These are phyloP conservation scores for Suaeda aralocaspica DNA, from an alignment of 148 eudicot species.

Conservation along the genomic window DNA sequence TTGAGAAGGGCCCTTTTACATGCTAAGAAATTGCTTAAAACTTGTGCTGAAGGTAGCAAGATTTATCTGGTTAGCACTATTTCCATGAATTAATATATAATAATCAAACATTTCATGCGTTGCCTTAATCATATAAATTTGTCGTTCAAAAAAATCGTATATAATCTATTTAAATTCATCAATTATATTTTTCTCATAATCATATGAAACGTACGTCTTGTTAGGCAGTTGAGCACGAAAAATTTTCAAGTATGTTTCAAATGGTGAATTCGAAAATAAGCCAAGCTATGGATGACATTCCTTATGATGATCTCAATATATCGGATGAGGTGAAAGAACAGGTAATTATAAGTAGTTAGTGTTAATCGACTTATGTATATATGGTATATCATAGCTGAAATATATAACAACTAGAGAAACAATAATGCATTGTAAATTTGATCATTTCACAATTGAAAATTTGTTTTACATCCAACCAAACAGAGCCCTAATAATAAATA, in stretches of 20 bases:
- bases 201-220: neutral
- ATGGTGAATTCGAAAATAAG: constrained; percentile 49
- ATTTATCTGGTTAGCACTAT: constrained; percentile 56
- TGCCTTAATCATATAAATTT: too few relatives aligned
- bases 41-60: constrained; percentile 69
- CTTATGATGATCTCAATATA: constrained; percentile 57
- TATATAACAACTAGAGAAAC: too few relatives aligned
- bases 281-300: constrained; percentile 57
- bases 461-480: too few relatives aligned
- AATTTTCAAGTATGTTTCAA: constrained; percentile 44
- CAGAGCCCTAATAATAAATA: too few relatives aligned
- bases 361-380: too few relatives aligned
- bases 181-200: neutral
- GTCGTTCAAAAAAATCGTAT: too few relatives aligned
- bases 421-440: too few relatives aligned
- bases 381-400: too few relatives aligned
- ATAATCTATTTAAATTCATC: neutral
- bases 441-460: too few relatives aligned
- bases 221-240: constrained; percentile 75
- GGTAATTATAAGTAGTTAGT: constrained; percentile 26
- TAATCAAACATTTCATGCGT: neutral
- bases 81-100: neutral
- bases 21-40: constrained; percentile 54
- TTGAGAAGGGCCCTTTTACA: constrained; percentile 41
- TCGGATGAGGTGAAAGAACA: constrained; percentile 78